These are phyloP conservation scores for Thelonectria discophora DNA, from an alignment of 2,329 filamentous ascomycete species.

Conservation along the genomic window DNA sequence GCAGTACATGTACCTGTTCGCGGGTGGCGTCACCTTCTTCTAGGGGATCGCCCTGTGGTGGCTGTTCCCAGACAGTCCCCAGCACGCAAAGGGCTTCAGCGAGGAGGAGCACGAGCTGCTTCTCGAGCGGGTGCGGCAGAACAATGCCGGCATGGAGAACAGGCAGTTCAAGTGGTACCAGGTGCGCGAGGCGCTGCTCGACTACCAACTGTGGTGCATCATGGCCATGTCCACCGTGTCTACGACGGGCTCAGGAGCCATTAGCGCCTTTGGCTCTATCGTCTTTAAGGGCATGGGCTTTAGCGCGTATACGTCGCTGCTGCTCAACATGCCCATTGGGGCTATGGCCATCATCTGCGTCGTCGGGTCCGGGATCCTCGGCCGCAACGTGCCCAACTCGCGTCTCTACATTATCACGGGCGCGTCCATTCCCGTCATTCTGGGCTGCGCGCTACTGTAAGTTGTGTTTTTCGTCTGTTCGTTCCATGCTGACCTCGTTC, in stretches of 20 bases:
- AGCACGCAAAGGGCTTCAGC: conserved; percentile 43
- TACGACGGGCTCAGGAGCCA: conserved; percentile 43
- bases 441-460: conserved; percentile 43
- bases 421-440: conserved; percentile 41
- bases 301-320: conserved; percentile 44
- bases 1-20: conserved; percentile 62
- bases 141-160: conserved; percentile 58
- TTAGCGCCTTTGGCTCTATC: conserved; percentile 45
- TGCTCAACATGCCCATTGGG: conserved; percentile 46
- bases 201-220: conserved; percentile 58
- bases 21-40: conserved; percentile 57
- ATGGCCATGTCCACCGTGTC: conserved; percentile 43
- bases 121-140: conserved; percentile 67
- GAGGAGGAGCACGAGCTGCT: conserved; percentile 52
- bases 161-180: conserved; percentile 57
- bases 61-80: conserved; percentile 57
- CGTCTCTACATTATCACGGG: conserved; percentile 42
- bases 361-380: conserved; percentile 44
- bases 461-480: conserved; percentile 29
- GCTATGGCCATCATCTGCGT: conserved; percentile 44
- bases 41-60: conserved; percentile 55
- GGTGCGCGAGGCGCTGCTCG: conserved; percentile 57
- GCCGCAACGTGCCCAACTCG: conserved; percentile 33
- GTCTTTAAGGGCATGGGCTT: conserved; percentile 49
- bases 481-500: not conserved